Conservation (phyloP, 768 basidiomycete species). For the Agrocybe pediades region DNA sequence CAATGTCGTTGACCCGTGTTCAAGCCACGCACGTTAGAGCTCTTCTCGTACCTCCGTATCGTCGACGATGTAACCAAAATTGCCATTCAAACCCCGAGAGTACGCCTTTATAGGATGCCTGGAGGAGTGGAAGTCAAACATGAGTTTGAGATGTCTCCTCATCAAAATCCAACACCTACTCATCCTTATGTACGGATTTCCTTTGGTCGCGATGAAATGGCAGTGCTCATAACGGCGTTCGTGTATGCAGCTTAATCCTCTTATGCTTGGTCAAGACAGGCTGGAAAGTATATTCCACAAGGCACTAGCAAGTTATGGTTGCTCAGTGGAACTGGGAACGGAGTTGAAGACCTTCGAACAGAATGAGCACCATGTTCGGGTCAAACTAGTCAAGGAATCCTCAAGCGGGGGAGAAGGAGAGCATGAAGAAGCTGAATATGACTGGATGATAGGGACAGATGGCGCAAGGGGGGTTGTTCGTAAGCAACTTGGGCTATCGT, state of each 20-base stretch:
- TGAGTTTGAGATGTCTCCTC: slow-evolving; percentile 36
- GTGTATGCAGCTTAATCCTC: slow-evolving; percentile 27
- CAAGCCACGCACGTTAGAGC: slow-evolving; percentile 48
- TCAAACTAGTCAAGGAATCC: slow-evolving; percentile 29
- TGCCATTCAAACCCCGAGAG: slow-evolving; percentile 25
- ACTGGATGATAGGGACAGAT: slow-evolving; percentile 46
- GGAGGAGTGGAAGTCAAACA: slow-evolving; percentile 24
- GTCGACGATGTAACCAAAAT: slow-evolving; percentile 35
- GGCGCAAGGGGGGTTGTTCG: slow-evolving; percentile 45
- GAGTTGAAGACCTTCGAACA: slow-evolving; percentile 48
- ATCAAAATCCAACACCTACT: slow-evolving; percentile 29
- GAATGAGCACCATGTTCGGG: slow-evolving; percentile 33
- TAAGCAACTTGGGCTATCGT: slow-evolving; percentile 39
- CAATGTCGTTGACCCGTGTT: slow-evolving; percentile 1
- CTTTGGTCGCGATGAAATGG: neutral
- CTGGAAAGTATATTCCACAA: slow-evolving; percentile 40
- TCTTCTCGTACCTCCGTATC: slow-evolving; percentile 40
- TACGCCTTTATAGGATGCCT: slow-evolving; percentile 37
- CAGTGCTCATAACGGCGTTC: neutral
- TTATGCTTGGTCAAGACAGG: slow-evolving; percentile 36
- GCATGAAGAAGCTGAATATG: slow-evolving; percentile 31
- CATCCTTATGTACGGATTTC: slow-evolving; percentile 31
- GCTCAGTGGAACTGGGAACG: slow-evolving; percentile 43
- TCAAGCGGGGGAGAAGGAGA: slow-evolving; percentile 17
- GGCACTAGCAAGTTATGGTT: slow-evolving; percentile 31